Conservation (phyloP, 345 rosid genomes). For the Ceriops zippeliana region DNA sequence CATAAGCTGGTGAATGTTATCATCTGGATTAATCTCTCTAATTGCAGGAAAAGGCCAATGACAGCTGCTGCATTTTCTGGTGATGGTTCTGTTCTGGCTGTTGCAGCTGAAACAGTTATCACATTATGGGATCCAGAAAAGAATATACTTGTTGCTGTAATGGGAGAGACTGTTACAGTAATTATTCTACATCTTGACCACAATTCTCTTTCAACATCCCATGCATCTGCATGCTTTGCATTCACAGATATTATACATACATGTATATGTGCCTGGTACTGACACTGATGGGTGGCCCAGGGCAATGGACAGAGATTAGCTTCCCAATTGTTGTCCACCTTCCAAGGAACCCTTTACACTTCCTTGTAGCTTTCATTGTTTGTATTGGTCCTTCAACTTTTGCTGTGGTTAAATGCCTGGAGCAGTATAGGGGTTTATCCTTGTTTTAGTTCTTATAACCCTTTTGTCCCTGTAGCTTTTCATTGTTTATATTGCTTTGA, state of each 20-base stretch:
- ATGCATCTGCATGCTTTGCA: not conserved
- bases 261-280: not conserved
- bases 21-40: constrained; percentile 15
- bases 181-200: constrained; percentile 13
- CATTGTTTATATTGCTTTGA: too few relatives aligned
- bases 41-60: constrained; percentile 74
- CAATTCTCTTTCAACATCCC: not conserved
- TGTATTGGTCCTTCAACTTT: not conserved
- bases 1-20: not conserved
- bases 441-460: too few relatives aligned
- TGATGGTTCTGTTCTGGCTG: constrained; percentile 95
- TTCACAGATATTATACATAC: not conserved
- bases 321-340: not conserved
- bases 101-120: constrained; percentile 84
- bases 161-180: constrained; percentile 68
- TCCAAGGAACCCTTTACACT: not conserved
- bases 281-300: not conserved
- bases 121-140: constrained; percentile 86
- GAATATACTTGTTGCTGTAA: constrained; percentile 71
- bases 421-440: too few relatives aligned
- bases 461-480: too few relatives aligned
- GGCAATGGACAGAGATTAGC: not conserved
- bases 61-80: constrained; percentile 91
- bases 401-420: not conserved
- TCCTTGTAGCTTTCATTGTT: not conserved